Percentiles rank a stretch among this genome's conserved stretches.
These are phyloP conservation scores for Phylloporus scabripes DNA, from an alignment of 768 basidiomycete species.

Conservation along the genomic window DNA sequence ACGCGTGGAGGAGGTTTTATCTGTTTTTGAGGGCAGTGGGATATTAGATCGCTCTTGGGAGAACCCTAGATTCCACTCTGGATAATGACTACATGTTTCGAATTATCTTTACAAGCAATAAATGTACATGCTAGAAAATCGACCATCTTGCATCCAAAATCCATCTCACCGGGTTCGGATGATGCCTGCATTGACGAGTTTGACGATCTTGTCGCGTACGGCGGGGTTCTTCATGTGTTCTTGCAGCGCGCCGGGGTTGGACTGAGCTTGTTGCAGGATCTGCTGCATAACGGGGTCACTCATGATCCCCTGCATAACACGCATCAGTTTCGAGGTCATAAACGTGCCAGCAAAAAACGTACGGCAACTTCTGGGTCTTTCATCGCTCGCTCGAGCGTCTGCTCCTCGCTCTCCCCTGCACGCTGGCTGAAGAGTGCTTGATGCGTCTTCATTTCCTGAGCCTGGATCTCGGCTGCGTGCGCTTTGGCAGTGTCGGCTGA, in stretches of 20 bases:
- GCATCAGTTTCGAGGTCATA: not conserved
- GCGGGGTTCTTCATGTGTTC: constrained; percentile 95
- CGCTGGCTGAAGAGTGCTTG: constrained; percentile 75
- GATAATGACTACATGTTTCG: constrained; percentile 6
- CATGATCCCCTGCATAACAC: constrained; percentile 65
- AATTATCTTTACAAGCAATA: constrained; percentile 26
- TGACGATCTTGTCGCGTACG: constrained; percentile 77
- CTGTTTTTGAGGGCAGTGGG: constrained; percentile 41
- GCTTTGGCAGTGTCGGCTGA: constrained; percentile 77
- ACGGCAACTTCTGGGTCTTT: constrained; percentile 94
- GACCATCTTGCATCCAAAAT: constrained; percentile 5
- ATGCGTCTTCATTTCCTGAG: constrained; percentile 75
- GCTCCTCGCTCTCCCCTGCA: constrained; percentile 82
- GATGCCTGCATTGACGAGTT: constrained; percentile 88
- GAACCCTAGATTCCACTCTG: constrained; percentile 38
- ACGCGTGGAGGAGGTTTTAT: constrained; percentile 31
- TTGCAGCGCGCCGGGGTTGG: constrained; percentile 80
- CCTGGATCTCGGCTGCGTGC: constrained; percentile 77
- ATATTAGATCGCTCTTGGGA: constrained; percentile 71
- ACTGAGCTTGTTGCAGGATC: constrained; percentile 91
- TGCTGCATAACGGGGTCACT: constrained; percentile 89
- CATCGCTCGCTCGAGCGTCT: constrained; percentile 92
- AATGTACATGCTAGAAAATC: constrained; percentile 15
- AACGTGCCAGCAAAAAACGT: constrained; percentile 29
- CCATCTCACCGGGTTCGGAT: constrained; percentile 70